phyloP scores from a whole-genome alignment of 2,329 filamentous ascomycete species.

The Zymoseptoria brevis region DNA sequence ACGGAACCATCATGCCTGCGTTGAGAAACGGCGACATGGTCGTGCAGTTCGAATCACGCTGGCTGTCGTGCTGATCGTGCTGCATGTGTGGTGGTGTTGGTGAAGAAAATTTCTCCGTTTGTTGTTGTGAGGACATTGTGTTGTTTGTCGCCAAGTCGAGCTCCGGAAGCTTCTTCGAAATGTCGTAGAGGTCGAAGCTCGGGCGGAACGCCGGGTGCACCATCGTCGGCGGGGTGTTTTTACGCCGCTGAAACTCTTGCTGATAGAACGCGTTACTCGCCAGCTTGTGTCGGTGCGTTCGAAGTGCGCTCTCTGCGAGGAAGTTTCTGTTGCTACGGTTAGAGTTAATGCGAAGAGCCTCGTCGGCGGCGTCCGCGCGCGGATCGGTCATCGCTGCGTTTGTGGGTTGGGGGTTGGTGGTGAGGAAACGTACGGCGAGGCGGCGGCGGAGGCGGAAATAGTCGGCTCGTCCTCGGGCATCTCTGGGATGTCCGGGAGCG shows the following conservation, averaged over 20 bases:
- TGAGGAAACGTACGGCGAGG: not conserved
- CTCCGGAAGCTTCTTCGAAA: conserved; percentile 8
- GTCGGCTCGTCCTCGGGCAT: not conserved
- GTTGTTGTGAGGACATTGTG: not conserved
- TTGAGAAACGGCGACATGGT: conserved; percentile 24
- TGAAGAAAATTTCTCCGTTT: not conserved
- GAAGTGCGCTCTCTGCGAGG: conserved; percentile 20
- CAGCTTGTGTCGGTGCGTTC: conserved; percentile 19
- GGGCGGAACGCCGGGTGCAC: conserved; percentile 22
- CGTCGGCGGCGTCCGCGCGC: not conserved
- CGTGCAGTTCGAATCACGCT: conserved; percentile 18
- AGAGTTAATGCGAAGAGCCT: not conserved
- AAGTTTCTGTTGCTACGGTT: conserved; percentile 20
- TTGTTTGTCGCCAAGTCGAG: conserved; percentile 3
- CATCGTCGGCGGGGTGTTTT: conserved; percentile 14
- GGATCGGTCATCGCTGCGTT: conserved; percentile 1
- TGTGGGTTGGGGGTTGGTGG: not conserved
- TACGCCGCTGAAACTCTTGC: conserved; percentile 18
- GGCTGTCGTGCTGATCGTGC: not conserved
- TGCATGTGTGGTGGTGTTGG: not conserved
- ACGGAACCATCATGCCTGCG: conserved; percentile 15
- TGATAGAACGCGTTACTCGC: conserved; percentile 30
- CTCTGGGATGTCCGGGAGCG: not conserved
- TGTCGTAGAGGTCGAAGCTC: conserved; percentile 8
- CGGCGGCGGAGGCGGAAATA: conserved; percentile 2